Conservation (phyloP, 192 early-diverging fungal genomes). For the Backusella macrospora region DNA sequence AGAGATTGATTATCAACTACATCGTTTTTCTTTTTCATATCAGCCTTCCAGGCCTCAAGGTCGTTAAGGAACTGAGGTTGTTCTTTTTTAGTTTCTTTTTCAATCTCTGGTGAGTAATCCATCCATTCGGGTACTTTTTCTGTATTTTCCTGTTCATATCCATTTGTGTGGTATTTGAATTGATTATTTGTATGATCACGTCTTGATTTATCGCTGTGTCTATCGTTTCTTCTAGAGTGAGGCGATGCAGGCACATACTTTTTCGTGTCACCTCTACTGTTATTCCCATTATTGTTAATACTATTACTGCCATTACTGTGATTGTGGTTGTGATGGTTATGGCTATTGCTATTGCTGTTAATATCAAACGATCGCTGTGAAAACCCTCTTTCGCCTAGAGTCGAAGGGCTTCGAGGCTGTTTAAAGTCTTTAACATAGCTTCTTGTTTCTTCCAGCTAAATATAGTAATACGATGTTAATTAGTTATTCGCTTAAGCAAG, state of each 20-base stretch:
- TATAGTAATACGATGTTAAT: background rate
- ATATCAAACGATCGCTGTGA: constrained; percentile 26
- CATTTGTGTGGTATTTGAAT: background rate
- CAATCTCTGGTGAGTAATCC: constrained; percentile 59
- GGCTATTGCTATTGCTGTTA: background rate
- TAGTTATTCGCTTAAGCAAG: background rate
- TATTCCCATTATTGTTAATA: background rate
- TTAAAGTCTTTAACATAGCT: constrained; percentile 36
- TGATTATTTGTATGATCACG: background rate
- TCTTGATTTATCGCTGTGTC: background rate
- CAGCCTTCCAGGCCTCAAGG: constrained; percentile 60
- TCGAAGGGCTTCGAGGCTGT: constrained; percentile 35
- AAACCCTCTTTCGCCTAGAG: constrained; percentile 38
- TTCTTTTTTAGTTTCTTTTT: constrained; percentile 32
- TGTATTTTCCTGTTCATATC: constrained; percentile 2
- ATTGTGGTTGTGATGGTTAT: background rate
- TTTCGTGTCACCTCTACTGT: background rate
- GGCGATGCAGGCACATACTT: constrained; percentile 1
- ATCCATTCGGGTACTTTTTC: constrained; percentile 58
- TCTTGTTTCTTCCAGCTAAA: constrained; percentile 14
- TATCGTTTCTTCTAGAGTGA: constrained; percentile 18
- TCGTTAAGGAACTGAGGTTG: constrained; percentile 51
- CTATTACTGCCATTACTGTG: background rate
- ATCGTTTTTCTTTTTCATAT: constrained; percentile 58
- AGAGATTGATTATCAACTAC: background rate